phyloP scores from a whole-genome alignment of 1,284 basidiomycete species.

The Boletus albobrunnescens region DNA sequence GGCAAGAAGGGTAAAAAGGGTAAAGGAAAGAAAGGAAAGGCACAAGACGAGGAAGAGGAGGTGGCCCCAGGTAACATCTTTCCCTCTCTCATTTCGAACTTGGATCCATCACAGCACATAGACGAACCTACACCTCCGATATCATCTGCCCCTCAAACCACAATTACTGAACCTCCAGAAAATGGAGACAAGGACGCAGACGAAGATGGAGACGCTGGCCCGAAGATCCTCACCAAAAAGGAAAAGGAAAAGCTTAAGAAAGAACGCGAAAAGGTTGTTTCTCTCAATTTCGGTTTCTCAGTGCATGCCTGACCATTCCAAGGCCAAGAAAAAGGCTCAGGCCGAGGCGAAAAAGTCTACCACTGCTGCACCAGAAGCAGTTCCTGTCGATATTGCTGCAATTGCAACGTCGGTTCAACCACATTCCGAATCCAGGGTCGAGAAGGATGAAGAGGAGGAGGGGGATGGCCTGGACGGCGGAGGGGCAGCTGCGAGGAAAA shows the following conservation, averaged over 20 bases:
- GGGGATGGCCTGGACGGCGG: slow-evolving; percentile 55
- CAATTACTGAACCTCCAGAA: slow-evolving; percentile 33
- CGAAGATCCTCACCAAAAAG: slow-evolving; percentile 79
- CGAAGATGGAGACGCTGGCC: slow-evolving; percentile 40
- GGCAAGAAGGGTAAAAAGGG: slow-evolving; percentile 48
- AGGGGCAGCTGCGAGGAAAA: slow-evolving; percentile 63
- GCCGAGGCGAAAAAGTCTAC: slow-evolving; percentile 78
- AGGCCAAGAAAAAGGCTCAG: slow-evolving; percentile 96
- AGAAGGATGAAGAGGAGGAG: slow-evolving; percentile 39
- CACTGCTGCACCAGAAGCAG: background rate
- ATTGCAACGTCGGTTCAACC: slow-evolving; percentile 17
- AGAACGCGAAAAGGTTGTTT: slow-evolving; percentile 81
- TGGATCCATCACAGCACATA: slow-evolving; percentile 9
- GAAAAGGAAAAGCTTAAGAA: slow-evolving; percentile 95
- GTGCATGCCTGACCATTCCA: slow-evolving; percentile 12
- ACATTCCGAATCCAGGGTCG: slow-evolving; percentile 22
- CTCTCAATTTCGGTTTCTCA: background rate
- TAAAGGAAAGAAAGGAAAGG: slow-evolving; percentile 40
- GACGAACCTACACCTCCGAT: slow-evolving; percentile 32
- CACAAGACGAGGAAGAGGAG: slow-evolving; percentile 41
- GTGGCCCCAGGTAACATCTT: slow-evolving; percentile 25
- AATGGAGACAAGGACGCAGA: slow-evolving; percentile 49
- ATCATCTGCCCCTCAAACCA: slow-evolving; percentile 18
- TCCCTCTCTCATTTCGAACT: slow-evolving; percentile 5
- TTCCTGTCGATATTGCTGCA: slow-evolving; percentile 26